Base-by-base conservation (phyloP, 2,329 filamentous ascomycete species). In the Drechslerella dactyloides region DNA sequence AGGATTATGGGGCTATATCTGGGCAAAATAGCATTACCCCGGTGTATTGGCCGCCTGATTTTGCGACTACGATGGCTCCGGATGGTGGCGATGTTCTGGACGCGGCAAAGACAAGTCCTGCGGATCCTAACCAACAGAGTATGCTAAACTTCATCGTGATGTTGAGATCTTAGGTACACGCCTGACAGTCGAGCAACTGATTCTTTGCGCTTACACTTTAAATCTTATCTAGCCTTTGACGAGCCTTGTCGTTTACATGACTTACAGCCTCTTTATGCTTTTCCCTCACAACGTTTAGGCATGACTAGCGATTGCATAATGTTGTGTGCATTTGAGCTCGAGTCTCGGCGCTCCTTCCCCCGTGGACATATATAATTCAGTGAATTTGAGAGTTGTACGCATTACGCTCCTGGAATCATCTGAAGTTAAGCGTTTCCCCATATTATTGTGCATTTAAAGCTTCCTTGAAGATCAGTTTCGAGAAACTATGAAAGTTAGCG, bases 51-150 rank as follows among this genome's bases (percentile, higher is more conserved):
- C 79, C 79, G 17, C 78, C 79, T 11, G 77, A 76, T 42, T 74
- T 74, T 53, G 80, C 79, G 30, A 86, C 85, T 1, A 82, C 80
- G 2, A 86, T 78, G 56, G 84, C 84, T 24, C 84, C 84, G 1
- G 80, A 75, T 1, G 85, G 85, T 15, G 83, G 77, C 23, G 80
- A 78, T 6, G 81, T 83, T 48, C 82, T 79, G 50, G 77, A 76
- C 42, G 78, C 77, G 21, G 77, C 78, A 11, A 65, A 51, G 40
- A 24, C 68, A n/a, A 72, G 30, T 2, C 58, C 68, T 21, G 42
- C 48, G 33, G 65, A 60, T 27, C 46, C 24, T 15, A 53, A 52
- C 48, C 55, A 53, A 27, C 42, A 72, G n/a, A 65, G 13, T n/a
- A 65, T 56, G 27, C 50, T 65, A 53, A 65, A 27, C 51, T 65